Conservation (phyloP, 2,329 filamentous ascomycete species). For the Alternaria triticimaculans region DNA sequence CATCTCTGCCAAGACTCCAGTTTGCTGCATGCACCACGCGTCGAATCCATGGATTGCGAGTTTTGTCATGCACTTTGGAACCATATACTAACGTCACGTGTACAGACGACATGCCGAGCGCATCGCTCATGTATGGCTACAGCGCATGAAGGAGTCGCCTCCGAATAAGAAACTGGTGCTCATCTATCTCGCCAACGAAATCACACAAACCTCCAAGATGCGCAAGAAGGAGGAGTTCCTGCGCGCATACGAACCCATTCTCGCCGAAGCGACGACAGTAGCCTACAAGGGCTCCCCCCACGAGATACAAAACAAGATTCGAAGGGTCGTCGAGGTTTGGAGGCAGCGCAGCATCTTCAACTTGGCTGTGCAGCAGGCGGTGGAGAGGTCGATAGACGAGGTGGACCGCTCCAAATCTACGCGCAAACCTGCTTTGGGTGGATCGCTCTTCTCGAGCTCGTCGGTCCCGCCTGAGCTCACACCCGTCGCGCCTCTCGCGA, state of each 20-base stretch:
- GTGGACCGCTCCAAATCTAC: slow-evolving; percentile 62
- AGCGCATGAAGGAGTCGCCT: slow-evolving; percentile 85
- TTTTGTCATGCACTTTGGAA: background rate
- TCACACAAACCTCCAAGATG: slow-evolving; percentile 94
- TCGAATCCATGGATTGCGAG: background rate
- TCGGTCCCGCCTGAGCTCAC: slow-evolving; percentile 77
- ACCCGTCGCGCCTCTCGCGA: slow-evolving; percentile 75
- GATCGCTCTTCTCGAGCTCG: slow-evolving; percentile 72
- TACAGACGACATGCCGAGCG: slow-evolving; percentile 86
- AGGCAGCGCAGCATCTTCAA: slow-evolving; percentile 86
- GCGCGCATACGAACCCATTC: slow-evolving; percentile 85
- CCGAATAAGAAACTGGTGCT: slow-evolving; percentile 87
- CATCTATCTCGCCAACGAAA: slow-evolving; percentile 96
- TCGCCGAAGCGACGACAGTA: slow-evolving; percentile 86
- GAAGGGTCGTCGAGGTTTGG: slow-evolving; percentile 94
- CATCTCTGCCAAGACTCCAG: slow-evolving; percentile 1
- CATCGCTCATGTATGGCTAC: slow-evolving; percentile 90
- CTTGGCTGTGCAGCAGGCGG: slow-evolving; percentile 74
- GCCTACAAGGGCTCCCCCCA: slow-evolving; percentile 86
- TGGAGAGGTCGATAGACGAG: slow-evolving; percentile 78
- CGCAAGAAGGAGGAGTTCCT: slow-evolving; percentile 93
- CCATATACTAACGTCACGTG: slow-evolving; percentile 24
- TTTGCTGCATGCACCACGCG: background rate
- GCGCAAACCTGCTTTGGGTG: slow-evolving; percentile 66
- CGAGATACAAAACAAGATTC: slow-evolving; percentile 86